These are phyloP conservation scores for Hura crepitans DNA, from an alignment of 441 rosid genomes.

Conservation along the genomic window DNA sequence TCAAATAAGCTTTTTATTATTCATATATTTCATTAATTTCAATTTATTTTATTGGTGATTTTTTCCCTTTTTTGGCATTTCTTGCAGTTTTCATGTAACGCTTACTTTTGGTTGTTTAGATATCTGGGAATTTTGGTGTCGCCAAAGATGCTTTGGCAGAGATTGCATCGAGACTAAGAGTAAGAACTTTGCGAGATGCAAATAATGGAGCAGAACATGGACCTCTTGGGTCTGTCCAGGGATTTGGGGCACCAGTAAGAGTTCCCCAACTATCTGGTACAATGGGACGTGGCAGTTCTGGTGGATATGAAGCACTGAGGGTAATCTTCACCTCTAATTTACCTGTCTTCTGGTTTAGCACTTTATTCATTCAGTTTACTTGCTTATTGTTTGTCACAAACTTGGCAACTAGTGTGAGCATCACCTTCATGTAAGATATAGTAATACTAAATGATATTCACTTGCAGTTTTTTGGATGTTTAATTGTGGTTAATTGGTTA, in stretches of 20 bases:
- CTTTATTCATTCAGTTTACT: constrained; percentile 5
- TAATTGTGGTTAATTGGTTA: background rate
- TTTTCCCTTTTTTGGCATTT: constrained; percentile 16
- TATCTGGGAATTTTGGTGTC: constrained; percentile 48
- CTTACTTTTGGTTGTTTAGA: constrained; percentile 28
- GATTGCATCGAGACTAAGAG: constrained; percentile 51
- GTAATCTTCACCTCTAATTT: constrained; percentile 28
- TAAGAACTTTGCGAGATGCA: constrained; percentile 49
- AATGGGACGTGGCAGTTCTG: constrained; percentile 32
- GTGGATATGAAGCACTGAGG: constrained; percentile 39
- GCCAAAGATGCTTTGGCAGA: constrained; percentile 61
- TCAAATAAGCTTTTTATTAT: constrained; percentile 14
- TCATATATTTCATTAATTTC: background rate
- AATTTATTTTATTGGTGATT: constrained; percentile 12
- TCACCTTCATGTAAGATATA: background rate
- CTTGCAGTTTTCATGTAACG: constrained; percentile 13
- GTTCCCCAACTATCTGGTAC: constrained; percentile 29
- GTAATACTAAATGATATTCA: background rate
- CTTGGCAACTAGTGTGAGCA: background rate
- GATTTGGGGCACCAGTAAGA: constrained; percentile 37
- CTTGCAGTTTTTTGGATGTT: background rate
- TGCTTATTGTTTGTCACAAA: constrained; percentile 6
- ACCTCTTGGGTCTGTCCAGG: constrained; percentile 33
- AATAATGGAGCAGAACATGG: constrained; percentile 38
- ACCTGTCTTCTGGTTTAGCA: background rate